A percentile compares a stretch with the other conserved stretches of the same genome.
phyloP scores from a whole-genome alignment of 257 asterid genomes.

The Rhazya stricta region DNA sequence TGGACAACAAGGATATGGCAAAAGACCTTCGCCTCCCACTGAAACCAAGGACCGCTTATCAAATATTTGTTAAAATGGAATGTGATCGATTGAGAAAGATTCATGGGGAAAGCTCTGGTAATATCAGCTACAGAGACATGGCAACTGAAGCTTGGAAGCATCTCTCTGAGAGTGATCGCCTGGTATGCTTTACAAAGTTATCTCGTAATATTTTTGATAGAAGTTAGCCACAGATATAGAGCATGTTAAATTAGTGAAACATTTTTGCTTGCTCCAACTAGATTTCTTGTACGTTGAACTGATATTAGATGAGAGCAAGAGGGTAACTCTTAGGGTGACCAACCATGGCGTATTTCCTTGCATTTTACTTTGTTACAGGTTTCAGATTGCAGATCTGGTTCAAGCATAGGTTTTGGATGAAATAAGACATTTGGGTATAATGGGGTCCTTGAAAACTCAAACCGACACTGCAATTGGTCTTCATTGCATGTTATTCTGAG shows the following conservation, averaged over 20 bases:
- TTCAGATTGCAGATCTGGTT: too few species aligned
- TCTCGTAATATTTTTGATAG: background rate
- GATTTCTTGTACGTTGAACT: background rate
- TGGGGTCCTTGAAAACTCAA: background rate
- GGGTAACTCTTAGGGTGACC: too few species aligned
- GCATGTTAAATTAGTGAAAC: background rate
- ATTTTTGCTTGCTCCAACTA: background rate
- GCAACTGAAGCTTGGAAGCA: slow-evolving; percentile 49
- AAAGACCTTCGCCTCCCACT: slow-evolving; percentile 33
- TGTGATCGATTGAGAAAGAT: slow-evolving; percentile 37
- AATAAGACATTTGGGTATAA: background rate
- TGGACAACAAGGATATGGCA: slow-evolving; percentile 18
- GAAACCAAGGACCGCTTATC: slow-evolving; percentile 56
- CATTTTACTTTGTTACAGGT: background rate
- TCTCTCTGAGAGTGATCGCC: slow-evolving; percentile 42
- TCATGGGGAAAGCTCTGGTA: slow-evolving; percentile 35
- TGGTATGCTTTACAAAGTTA: slow-evolving; percentile 32
- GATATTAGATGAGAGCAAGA: background rate
- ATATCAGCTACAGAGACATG: slow-evolving; percentile 37
- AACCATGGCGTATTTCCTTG: background rate
- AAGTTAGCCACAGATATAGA: background rate
- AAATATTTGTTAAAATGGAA: slow-evolving; percentile 51
- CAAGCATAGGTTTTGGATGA: background rate
- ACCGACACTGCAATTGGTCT: background rate
- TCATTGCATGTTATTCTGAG: background rate